Percentiles rank a stretch among this genome's conserved stretches.
phyloP scores from a whole-genome alignment of 257 asterid species.

The Mitragyna speciosa region DNA sequence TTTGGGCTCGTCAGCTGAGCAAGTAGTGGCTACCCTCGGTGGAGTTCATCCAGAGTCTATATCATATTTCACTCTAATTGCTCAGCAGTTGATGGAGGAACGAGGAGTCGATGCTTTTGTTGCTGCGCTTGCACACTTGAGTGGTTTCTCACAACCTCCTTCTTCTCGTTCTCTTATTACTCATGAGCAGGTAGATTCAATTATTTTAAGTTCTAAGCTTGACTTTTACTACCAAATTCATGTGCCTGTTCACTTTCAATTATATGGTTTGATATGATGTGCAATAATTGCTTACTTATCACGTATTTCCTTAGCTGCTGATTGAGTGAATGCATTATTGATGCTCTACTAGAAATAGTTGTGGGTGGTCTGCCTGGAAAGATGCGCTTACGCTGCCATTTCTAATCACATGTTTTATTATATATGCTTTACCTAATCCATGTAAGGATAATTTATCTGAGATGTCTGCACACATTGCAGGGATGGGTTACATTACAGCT shows the following conservation, averaged over 20 bases:
- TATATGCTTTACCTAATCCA: not conserved
- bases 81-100: slow-evolving; percentile 44
- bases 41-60: slow-evolving; percentile 54
- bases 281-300: not conserved
- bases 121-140: slow-evolving; percentile 52
- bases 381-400: not conserved
- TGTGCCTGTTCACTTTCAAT: not conserved
- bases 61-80: slow-evolving; percentile 44
- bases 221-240: not conserved
- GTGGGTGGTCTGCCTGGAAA: not conserved
- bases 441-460: not conserved
- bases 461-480: slow-evolving; percentile 37
- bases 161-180: slow-evolving; percentile 52
- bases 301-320: not conserved
- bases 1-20: slow-evolving; percentile 71
- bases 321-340: not conserved
- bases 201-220: slow-evolving; percentile 1
- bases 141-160: slow-evolving; percentile 54
- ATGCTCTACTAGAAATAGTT: slow-evolving; percentile 3
- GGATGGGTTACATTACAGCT: slow-evolving; percentile 80
- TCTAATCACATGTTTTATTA: not conserved
- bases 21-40: slow-evolving; percentile 43
- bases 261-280: not conserved
- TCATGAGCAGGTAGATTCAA: slow-evolving; percentile 42
- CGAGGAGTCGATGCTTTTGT: slow-evolving; percentile 48